phyloP scores from a whole-genome alignment of 1,139 yeast species.

The Candida sp. region DNA sequence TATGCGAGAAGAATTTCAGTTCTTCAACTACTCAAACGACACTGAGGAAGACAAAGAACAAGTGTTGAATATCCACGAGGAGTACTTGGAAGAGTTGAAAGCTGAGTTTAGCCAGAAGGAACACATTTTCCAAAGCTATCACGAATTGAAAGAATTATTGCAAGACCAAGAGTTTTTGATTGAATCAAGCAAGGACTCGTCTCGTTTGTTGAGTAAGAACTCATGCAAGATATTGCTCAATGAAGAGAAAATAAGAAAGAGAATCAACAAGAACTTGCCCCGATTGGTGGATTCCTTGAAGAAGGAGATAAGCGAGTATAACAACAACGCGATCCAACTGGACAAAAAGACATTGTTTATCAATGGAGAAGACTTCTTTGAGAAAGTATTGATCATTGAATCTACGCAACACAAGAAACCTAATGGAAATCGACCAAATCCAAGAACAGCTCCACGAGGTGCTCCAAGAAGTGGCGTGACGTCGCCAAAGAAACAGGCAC shows the following conservation, averaged over 20 bases:
- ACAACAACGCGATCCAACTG: conserved; percentile 29
- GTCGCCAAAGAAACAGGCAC: conserved; percentile 7
- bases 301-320: conserved; percentile 50
- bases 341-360: conserved; percentile 45
- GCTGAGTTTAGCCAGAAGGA: conserved; percentile 53
- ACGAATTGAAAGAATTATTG: conserved; percentile 57
- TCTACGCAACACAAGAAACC: conserved; percentile 27
- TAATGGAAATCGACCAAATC: conserved; percentile 4
- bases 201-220: conserved; percentile 75
- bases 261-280: conserved; percentile 71
- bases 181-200: conserved; percentile 79
- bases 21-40: conserved; percentile 38
- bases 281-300: conserved; percentile 57
- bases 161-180: conserved; percentile 66
- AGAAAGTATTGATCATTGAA: conserved; percentile 46
- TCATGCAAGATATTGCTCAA: conserved; percentile 79
- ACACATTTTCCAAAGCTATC: conserved; percentile 58
- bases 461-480: not conserved
- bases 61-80: conserved; percentile 63
- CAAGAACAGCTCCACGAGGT: conserved; percentile 5
- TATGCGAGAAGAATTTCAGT: conserved; percentile 42
- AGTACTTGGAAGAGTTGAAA: conserved; percentile 57
- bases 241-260: conserved; percentile 80
- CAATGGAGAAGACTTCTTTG: conserved; percentile 51
- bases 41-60: conserved; percentile 56